Percentiles rank a stretch among this genome's conserved stretches.
Conservation (phyloP, 2,329 filamentous ascomycete genomes). For the Calonectria crousiana region DNA sequence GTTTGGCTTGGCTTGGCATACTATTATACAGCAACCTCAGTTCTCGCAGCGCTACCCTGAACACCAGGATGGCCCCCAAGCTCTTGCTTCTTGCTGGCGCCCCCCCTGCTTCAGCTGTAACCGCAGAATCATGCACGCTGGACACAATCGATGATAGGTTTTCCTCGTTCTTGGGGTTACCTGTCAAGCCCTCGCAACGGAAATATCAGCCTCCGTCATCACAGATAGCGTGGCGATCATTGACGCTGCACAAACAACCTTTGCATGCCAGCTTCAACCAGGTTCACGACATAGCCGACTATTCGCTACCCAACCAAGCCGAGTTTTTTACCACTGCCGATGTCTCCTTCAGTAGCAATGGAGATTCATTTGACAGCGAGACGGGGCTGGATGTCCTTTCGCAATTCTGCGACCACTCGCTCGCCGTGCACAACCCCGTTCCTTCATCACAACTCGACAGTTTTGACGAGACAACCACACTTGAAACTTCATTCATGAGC, state of each 20-base stretch:
- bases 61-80: slow-evolving; percentile 39
- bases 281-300: slow-evolving; percentile 52
- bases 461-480: slow-evolving; percentile 40
- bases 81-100: slow-evolving; percentile 56
- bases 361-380: slow-evolving; percentile 41
- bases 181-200: not conserved
- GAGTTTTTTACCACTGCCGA: slow-evolving; percentile 64
- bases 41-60: not conserved
- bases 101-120: slow-evolving; percentile 47
- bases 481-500: slow-evolving; percentile 54
- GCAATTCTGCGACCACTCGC: slow-evolving; percentile 83
- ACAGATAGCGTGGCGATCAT: slow-evolving; percentile 65
- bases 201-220: slow-evolving; percentile 45
- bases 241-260: slow-evolving; percentile 61
- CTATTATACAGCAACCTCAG: not conserved
- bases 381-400: slow-evolving; percentile 60
- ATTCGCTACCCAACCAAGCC: slow-evolving; percentile 46
- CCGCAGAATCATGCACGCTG: slow-evolving; percentile 47
- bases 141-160: slow-evolving; percentile 43
- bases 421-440: slow-evolving; percentile 76
- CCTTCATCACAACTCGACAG: slow-evolving; percentile 70
- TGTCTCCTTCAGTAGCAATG: slow-evolving; percentile 48
- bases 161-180: slow-evolving; percentile 41
- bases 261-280: slow-evolving; percentile 68
- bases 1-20: not conserved